Evolutionary conservation across 805 yeast genomes (phyloP), one percentile per base, ranked within the genome.

Genomic region (Lipomyces japonicus): DNA sequence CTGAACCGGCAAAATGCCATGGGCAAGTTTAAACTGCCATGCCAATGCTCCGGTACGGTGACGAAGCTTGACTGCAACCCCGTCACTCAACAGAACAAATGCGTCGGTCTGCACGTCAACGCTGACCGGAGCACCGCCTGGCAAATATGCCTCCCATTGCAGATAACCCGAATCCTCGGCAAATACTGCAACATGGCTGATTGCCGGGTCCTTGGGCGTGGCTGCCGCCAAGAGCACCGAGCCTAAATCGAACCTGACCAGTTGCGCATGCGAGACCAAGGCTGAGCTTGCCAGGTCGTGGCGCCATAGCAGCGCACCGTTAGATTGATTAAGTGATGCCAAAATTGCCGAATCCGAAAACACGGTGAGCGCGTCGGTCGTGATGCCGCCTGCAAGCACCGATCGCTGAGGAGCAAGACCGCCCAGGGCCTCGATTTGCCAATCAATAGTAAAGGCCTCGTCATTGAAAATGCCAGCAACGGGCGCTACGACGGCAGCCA

Each of bases 381-480:
- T 46, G n/a, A 12, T 19, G 37, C 16, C 21, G 2, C 42, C 43
- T 4, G 40, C 57, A 19, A 46, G 39, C 3, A 42, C 53, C 1
- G 24, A 9, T n/a, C 42, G 40, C 37, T 36, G 28, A 4, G 51
- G 40, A 14, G 35, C 26, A 25, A 21, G 25, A 12, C 63, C 56
- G 28, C 72, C 72, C 4, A 67, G 31, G 2, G 53, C 49, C 4
- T 52, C 50, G 5, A 41, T 23, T 12, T 58, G 64, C 70, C 71
- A 67, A 55, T 69, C 72, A 9, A 63, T 60, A 2, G 38, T 37
- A 40, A 51, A 63, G 3, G 67, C 71, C 38, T 67, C 70, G 39
- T 68, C 71, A 3, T 57, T 51, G 46, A 57, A 68, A 23, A 68
- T 68, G 2, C 69, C 70, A n/a, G 45, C 40, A 6, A 19, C 34